phyloP scores from a whole-genome alignment of 2,329 filamentous ascomycete genomes.

The Bimuria novae-zelandiae region DNA sequence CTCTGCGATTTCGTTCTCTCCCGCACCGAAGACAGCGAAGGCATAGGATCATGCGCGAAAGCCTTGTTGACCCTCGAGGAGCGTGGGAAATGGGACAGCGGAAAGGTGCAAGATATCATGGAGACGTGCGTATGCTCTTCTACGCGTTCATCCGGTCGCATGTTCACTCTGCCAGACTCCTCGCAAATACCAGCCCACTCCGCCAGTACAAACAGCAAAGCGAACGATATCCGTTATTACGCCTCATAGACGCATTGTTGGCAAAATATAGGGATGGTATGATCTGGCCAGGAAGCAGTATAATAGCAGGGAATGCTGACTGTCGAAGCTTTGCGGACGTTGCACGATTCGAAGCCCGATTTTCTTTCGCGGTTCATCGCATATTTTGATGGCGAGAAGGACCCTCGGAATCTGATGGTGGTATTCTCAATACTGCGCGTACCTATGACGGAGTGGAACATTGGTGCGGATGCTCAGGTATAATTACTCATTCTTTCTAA shows the following conservation, averaged over 20 bases:
- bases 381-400: constrained; percentile 70
- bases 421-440: constrained; percentile 70
- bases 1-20: constrained; percentile 68
- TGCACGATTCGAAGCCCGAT: constrained; percentile 57
- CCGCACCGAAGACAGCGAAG: constrained; percentile 60
- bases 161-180: constrained; percentile 22
- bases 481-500: background rate
- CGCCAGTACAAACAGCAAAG: constrained; percentile 65
- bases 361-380: constrained; percentile 66
- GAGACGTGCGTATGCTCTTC: constrained; percentile 50
- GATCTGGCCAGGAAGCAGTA: constrained; percentile 11
- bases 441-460: constrained; percentile 70
- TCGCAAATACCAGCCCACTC: constrained; percentile 61
- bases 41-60: constrained; percentile 61
- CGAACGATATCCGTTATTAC: constrained; percentile 64
- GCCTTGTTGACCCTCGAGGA: constrained; percentile 64
- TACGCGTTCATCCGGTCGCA: background rate
- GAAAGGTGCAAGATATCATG: constrained; percentile 59
- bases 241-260: constrained; percentile 65
- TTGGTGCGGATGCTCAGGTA: constrained; percentile 64
- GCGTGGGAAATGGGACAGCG: constrained; percentile 63
- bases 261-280: constrained; percentile 62
- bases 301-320: constrained; percentile 13
- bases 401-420: constrained; percentile 71
- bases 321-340: constrained; percentile 44